Evolutionary conservation across 2,329 filamentous ascomycete species (phyloP), one percentile per base, ranked within the genome.

Genomic region (Bisporella sp.): DNA sequence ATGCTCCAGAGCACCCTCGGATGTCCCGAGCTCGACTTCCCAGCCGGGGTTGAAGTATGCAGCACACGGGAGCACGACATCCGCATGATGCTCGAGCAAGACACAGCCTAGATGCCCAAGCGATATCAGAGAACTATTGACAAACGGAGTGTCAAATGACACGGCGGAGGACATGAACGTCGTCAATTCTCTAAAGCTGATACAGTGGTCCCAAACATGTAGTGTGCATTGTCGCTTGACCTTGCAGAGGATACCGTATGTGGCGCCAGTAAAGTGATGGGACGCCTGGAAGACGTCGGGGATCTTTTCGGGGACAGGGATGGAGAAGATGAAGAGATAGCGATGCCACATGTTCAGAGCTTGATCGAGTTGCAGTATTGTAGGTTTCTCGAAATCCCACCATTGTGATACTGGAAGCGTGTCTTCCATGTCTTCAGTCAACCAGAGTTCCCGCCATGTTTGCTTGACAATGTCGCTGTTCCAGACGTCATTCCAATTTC

Each of bases 41-140:
- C 79, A 83, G 46, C 76, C 78, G 1, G 79, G 79, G 57, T 82
- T 83, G 66, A 82, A 83, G 63, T 81, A 79, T 55, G 81, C 79
- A 40, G 73, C 72, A 60, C 72, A 79, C 6, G 76, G 76, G 13
- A 77, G 66, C 48, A 78, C 71, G 37, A 79, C 75, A 62, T 83
- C 79, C n/a, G 78, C 79, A 54, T 83, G 78, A 51, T 73, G 70
- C 33, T 62, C 35, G 29, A 53, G 54, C 30, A 62, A 40, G 42
- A 61, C 58, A 46, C 50, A 57, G 21, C 60, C 55, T 45, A 63
- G 46, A 42, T 21, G 41, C 29, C 9, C 8, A 21, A 42, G 41
- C 11, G 41, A 42, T 21, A 65, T 47, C 2, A 65, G 55, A 2
- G 60, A 56, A 31, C 60, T 65, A 21, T 61, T 45, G 9, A 62